Evolutionary conservation across 2,329 filamentous ascomycete species (phyloP).

Genomic region (Lecanicillium sp.): DNA sequence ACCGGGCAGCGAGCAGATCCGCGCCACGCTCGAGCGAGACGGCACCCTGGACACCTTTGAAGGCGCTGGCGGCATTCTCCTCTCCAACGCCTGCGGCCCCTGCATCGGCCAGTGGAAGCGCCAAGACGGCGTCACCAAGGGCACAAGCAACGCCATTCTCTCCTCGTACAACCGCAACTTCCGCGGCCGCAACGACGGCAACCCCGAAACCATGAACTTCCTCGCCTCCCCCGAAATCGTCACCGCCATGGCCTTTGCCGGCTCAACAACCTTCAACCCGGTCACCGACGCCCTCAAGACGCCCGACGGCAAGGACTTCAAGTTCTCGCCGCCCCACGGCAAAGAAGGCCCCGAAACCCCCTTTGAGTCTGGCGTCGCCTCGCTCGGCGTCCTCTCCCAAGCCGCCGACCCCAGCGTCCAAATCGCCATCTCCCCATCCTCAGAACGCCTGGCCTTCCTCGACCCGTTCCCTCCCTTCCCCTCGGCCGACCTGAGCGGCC

Average conservation of each 20-base stretch:
- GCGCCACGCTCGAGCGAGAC: conserved; percentile 86
- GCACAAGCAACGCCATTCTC: conserved; percentile 86
- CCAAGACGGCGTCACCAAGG: conserved; percentile 76
- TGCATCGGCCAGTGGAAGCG: conserved; percentile 96
- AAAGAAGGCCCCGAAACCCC: conserved; percentile 51
- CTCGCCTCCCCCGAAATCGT: conserved; percentile 94
- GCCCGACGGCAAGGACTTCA: conserved; percentile 73
- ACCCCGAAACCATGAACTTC: conserved; percentile 97
- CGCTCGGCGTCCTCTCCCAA: conserved; percentile 65
- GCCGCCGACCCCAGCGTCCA: conserved; percentile 61
- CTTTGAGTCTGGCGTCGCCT: conserved; percentile 71
- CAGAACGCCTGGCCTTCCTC: conserved; percentile 80
- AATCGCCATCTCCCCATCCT: conserved; percentile 79
- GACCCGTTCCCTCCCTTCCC: conserved; percentile 89
- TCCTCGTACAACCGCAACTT: conserved; percentile 99
- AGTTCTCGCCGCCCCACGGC: conserved; percentile 73
- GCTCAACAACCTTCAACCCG: conserved; percentile 91
- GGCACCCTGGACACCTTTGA: conserved; percentile 80
- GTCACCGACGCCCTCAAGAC: conserved; percentile 79
- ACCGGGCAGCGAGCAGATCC: conserved; percentile 92
- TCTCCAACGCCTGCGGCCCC: conserved; percentile 91
- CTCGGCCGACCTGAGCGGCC: conserved; percentile 59
- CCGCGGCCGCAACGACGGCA: conserved; percentile 92
- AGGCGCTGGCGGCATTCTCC: conserved; percentile 75
- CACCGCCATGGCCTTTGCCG: conserved; percentile 90